Base-by-base conservation (phyloP, 805 yeast species). In the Osmozyma mogii region DNA sequence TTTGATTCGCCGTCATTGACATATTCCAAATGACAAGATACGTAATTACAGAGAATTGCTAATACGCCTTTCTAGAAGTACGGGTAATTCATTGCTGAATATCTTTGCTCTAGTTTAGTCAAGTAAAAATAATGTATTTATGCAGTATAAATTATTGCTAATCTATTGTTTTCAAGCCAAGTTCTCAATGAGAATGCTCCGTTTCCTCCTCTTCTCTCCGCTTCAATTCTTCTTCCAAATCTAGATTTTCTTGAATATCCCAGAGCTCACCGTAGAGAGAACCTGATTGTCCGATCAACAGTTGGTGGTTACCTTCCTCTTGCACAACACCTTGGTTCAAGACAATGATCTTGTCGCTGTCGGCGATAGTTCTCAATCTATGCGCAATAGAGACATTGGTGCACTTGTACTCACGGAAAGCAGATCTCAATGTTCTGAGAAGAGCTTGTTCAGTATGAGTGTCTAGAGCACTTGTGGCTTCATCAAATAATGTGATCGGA, bases 331-430 rank as follows among this genome's bases (percentile, higher is more conserved):
- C 98, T 30, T 72, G 68, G 31, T 76, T 70, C 37, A 92, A 61
- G 2, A 89, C 96, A 38, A 92, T 83, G 45, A 92, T 92, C 61
- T 84, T 85, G 48, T 92, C 96, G 2, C 95, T 68, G 50, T 89
- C 96, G 9, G 95, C 94, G 30, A 92, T 83, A 0, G 97, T 92
- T 51, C 96, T 70, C 48, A 89, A 65, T 39, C 98, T 61, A 52
- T 92, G 98, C 0, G 98, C 98, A 55, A 92, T 87, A 43, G 87
- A 83, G 4, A 92, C 76, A 43, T 84, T 83, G 2, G 98, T 92
- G 36, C 72, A 75, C 15, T 72, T 72, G 21, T 40, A 36, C 24
- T 50, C 54, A 28, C 56, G 64, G 51, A 92, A 80, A 15, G 84
- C 73, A 3, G 59, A 47, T 41, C 78, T 70, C 29, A 92, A 80